These are phyloP conservation scores for Aphanoascus verrucosus DNA, from an alignment of 2,329 filamentous ascomycete genomes.

Conservation along the genomic window DNA sequence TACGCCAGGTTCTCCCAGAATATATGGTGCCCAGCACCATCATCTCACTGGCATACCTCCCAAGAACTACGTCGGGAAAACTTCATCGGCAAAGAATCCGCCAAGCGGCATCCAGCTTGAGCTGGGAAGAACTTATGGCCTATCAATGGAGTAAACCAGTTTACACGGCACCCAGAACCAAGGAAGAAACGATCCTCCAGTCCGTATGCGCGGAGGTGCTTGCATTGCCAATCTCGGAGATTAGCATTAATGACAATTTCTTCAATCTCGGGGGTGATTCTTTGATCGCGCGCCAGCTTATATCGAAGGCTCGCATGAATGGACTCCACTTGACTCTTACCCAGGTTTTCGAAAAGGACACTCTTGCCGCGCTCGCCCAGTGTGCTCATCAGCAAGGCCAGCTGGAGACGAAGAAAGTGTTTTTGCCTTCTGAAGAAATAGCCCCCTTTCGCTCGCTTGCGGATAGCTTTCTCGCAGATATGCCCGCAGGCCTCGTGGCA, in stretches of 20 bases:
- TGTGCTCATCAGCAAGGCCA: too few relatives aligned
- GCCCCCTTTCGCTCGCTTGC: too few relatives aligned
- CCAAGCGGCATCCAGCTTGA: conserved; percentile 12
- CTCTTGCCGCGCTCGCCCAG: not conserved
- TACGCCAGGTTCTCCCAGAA: conserved; percentile 18
- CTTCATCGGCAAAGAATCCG: conserved; percentile 26
- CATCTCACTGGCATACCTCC: conserved; percentile 30
- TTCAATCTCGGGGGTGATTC: conserved; percentile 28
- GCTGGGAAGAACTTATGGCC: not conserved
- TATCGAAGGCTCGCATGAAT: not conserved
- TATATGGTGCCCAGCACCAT: conserved; percentile 30
- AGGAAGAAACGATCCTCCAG: conserved; percentile 4
- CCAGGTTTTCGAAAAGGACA: conserved; percentile 5
- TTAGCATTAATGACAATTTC: conserved; percentile 3
- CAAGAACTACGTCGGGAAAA: conserved; percentile 32
- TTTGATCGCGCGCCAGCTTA: conserved; percentile 28
- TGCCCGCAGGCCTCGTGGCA: too few relatives aligned
- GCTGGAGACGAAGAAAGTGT: too few relatives aligned
- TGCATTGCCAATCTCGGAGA: not conserved
- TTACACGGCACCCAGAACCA: not conserved
- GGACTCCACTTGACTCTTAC: conserved; percentile 2
- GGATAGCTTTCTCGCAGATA: too few relatives aligned
- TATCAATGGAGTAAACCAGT: not conserved
- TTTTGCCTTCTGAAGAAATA: too few relatives aligned
- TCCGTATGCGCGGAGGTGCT: conserved; percentile 7